Evolutionary conservation across 805 yeast species (phyloP).

Genomic region (Spathaspora gorwiae): DNA sequence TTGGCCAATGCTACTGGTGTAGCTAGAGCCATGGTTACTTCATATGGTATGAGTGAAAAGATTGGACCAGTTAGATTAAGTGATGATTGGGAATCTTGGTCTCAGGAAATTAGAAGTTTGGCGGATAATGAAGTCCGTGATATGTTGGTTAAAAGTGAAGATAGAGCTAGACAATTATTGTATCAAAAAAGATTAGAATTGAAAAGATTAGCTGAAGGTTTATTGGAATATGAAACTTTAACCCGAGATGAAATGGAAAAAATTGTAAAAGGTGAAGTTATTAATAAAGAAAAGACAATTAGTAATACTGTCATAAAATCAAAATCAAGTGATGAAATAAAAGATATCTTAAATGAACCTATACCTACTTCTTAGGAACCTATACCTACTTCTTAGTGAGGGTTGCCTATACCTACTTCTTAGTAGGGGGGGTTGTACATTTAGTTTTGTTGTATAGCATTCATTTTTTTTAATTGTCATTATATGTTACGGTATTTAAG

Average conservation of each 20-base stretch:
- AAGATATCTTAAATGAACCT: slow-evolving; percentile 7
- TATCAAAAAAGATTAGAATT: slow-evolving; percentile 62
- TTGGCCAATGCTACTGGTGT: slow-evolving; percentile 83
- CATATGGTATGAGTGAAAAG: slow-evolving; percentile 91
- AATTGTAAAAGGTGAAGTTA: slow-evolving; percentile 73
- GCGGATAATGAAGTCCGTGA: slow-evolving; percentile 91
- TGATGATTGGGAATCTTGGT: slow-evolving; percentile 95
- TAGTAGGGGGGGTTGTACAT: no score
- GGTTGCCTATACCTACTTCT: no score
- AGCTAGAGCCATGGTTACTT: slow-evolving; percentile 95
- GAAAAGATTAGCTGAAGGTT: slow-evolving; percentile 84
- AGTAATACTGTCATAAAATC: slow-evolving; percentile 62
- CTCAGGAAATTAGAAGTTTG: slow-evolving; percentile 76
- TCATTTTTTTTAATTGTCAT: no score
- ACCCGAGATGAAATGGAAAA: slow-evolving; percentile 87
- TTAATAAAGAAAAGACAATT: slow-evolving; percentile 62
- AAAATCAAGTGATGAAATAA: slow-evolving; percentile 5
- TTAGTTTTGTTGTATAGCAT: no score
- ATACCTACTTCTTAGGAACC: slow-evolving; percentile 7
- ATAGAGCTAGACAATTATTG: slow-evolving; percentile 69
- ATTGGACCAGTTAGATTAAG: slow-evolving; percentile 90
- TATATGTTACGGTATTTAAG: no score
- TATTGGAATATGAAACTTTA: slow-evolving; percentile 91
- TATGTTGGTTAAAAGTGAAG: slow-evolving; percentile 69
- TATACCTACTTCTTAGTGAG: no score